Conservation (phyloP, 352 stramenopile genomes). For the Globisporangium nodosum region DNA sequence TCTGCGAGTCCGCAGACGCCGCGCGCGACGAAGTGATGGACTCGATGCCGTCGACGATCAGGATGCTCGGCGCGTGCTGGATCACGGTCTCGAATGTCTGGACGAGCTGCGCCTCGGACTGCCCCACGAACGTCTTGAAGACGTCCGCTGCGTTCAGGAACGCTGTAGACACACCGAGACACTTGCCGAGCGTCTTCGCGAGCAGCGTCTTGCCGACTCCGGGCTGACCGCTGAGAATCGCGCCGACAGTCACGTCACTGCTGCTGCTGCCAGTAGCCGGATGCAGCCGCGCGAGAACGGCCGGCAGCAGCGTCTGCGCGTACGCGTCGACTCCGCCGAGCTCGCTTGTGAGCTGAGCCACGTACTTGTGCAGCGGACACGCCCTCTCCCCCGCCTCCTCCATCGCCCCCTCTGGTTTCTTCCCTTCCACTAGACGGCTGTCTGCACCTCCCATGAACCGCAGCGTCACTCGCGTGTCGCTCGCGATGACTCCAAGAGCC, state of each 20-base stretch:
- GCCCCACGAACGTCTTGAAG: constrained; percentile 92
- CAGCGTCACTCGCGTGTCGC: constrained; percentile 21
- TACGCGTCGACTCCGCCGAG: constrained; percentile 39
- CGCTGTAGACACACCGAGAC: constrained; percentile 29
- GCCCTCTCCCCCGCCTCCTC: not conserved
- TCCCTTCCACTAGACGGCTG: too few species aligned
- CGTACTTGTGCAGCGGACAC: constrained; percentile 17
- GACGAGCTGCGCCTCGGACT: constrained; percentile 77
- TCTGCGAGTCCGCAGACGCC: constrained; percentile 44
- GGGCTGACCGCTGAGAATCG: constrained; percentile 60
- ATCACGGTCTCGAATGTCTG: constrained; percentile 48
- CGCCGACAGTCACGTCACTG: constrained; percentile 32
- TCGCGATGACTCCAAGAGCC: constrained; percentile 21
- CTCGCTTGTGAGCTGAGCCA: constrained; percentile 22
- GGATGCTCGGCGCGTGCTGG: constrained; percentile 46
- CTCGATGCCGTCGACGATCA: constrained; percentile 91
- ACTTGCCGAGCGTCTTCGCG: constrained; percentile 33
- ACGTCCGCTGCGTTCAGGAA: constrained; percentile 89
- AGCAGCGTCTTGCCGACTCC: constrained; percentile 71
- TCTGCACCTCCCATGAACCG: constrained; percentile 12
- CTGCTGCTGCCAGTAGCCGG: not conserved
- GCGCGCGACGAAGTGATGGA: constrained; percentile 70
- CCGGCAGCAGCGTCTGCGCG: constrained; percentile 26
- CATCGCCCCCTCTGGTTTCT: not conserved
- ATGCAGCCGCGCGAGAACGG: constrained; percentile 31